Evolutionary conservation across 2,329 filamentous ascomycete species (phyloP).

Genomic region (Phoma sp.): DNA sequence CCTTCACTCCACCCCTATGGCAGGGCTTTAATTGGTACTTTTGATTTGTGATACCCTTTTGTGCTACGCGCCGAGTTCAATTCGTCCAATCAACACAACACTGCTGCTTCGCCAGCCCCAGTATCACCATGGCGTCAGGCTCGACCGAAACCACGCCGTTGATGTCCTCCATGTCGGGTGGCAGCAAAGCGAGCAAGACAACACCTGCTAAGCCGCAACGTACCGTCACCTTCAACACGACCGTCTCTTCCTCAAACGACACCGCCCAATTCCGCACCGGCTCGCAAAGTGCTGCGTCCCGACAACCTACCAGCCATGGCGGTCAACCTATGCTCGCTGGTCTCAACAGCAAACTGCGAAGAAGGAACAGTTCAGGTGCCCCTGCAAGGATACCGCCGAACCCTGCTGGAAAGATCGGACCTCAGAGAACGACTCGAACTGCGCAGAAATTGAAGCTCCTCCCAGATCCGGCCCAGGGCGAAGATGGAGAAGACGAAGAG

Average conservation of each 20-base stretch:
- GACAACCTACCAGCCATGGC: slow-evolving; percentile 45
- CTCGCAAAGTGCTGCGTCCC: slow-evolving; percentile 33
- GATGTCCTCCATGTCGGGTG: slow-evolving; percentile 44
- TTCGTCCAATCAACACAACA: neutral
- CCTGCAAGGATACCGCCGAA: slow-evolving; percentile 53
- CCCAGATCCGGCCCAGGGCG: slow-evolving; percentile 83
- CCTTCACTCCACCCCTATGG: slow-evolving; percentile 18
- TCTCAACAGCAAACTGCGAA: slow-evolving; percentile 84
- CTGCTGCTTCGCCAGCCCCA: neutral
- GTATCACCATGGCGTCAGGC: slow-evolving; percentile 40
- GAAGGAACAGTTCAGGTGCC: slow-evolving; percentile 81
- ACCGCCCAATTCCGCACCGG: slow-evolving; percentile 44
- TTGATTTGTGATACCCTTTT: slow-evolving; percentile 2
- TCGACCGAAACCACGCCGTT: slow-evolving; percentile 47
- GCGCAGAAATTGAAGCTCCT: slow-evolving; percentile 97
- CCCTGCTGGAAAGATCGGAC: slow-evolving; percentile 77
- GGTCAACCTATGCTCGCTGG: slow-evolving; percentile 65
- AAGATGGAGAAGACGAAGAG: slow-evolving; percentile 80
- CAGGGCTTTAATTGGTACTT: slow-evolving; percentile 14
- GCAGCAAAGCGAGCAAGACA: slow-evolving; percentile 21
- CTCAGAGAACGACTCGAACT: slow-evolving; percentile 92
- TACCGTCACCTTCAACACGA: slow-evolving; percentile 78
- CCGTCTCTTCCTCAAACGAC: slow-evolving; percentile 54
- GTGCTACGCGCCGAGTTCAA: neutral
- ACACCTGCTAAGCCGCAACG: slow-evolving; percentile 55